Base-by-base conservation (phyloP, 1,139 yeast species). In the Hemisphaericaspora subhashii region DNA sequence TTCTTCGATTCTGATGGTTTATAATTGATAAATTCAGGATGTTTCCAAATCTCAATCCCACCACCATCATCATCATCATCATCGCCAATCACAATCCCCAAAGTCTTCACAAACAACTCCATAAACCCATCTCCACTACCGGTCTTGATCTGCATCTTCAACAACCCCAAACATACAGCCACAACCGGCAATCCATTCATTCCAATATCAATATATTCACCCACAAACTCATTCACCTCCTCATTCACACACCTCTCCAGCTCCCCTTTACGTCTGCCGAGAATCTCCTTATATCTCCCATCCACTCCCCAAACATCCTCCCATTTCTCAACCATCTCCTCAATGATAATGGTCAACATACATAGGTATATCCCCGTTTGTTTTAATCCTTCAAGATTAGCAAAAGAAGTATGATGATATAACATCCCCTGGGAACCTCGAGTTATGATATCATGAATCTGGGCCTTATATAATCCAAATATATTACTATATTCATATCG, bases 11-110 rank as follows among this genome's bases (percentile, higher is more conserved):
- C 50, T 29, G 47, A 39, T 3, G 42, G 53, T 16, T 50, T 48
- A 33, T 60, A 52, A 3, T 37, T 42, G 2, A 69, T 53, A 20
- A 49, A 51, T 13, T 58, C 56, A 1, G 74, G 77, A 42, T 65
- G 66, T 35, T 57, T 60, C 75, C 74, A 71, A 5, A 67, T 44
- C 32, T 60, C 63, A n/a, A 64, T 26, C 2, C 47, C 43, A 5
- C 40, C 31, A 4, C 50, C 53, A 11, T 52, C 55, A 25, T 49
- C 20, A 29, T 29, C 9, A 4, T 29, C 32, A 12, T 18, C 14
- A 5, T 11, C 15, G 5, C 32, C 50, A 17, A 54, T 38, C 9
- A 50, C 33, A 5, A 45, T 18, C 24, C 44, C 47, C 11, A 64
- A 40, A 7, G 61, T 38, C 11, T 48, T 40, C 3, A 51, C 46